phyloP scores from a whole-genome alignment of 2,329 filamentous ascomycete species.

The Colletotrichum graminicola region DNA sequence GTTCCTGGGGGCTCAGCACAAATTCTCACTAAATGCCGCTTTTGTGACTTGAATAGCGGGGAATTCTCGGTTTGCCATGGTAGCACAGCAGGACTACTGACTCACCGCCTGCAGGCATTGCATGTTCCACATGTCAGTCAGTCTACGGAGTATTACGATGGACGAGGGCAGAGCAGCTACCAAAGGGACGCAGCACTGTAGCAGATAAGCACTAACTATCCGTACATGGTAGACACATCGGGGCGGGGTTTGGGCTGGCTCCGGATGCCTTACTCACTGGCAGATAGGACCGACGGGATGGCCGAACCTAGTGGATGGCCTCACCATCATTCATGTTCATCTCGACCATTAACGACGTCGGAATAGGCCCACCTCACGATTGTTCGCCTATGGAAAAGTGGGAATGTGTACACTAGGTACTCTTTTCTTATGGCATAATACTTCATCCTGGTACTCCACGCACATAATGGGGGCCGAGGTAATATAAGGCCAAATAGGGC shows the following conservation, averaged over 20 bases:
- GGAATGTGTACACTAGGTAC: slow-evolving; percentile 16
- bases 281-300: slow-evolving; percentile 29
- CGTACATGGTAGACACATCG: slow-evolving; percentile 22
- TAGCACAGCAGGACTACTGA: slow-evolving; percentile 11
- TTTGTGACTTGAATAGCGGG: no score
- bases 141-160: no score
- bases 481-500: slow-evolving; percentile 18
- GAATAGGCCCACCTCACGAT: slow-evolving; percentile 26
- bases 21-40: background rate
- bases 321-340: slow-evolving; percentile 18
- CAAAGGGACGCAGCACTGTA: background rate
- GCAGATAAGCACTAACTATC: background rate
- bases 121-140: slow-evolving; percentile 11
- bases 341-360: slow-evolving; percentile 28
- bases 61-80: slow-evolving; percentile 11
- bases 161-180: background rate
- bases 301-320: slow-evolving; percentile 21
- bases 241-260: slow-evolving; percentile 31
- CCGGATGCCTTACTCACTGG: slow-evolving; percentile 35
- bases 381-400: slow-evolving; percentile 26
- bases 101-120: background rate
- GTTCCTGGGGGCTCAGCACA: slow-evolving; percentile 21
- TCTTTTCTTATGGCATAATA: slow-evolving; percentile 30
- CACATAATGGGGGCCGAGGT: slow-evolving; percentile 38
- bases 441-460: slow-evolving; percentile 36